phyloP scores from a whole-genome alignment of 2,329 filamentous ascomycete species.

The Colletotrichum nymphaeae region DNA sequence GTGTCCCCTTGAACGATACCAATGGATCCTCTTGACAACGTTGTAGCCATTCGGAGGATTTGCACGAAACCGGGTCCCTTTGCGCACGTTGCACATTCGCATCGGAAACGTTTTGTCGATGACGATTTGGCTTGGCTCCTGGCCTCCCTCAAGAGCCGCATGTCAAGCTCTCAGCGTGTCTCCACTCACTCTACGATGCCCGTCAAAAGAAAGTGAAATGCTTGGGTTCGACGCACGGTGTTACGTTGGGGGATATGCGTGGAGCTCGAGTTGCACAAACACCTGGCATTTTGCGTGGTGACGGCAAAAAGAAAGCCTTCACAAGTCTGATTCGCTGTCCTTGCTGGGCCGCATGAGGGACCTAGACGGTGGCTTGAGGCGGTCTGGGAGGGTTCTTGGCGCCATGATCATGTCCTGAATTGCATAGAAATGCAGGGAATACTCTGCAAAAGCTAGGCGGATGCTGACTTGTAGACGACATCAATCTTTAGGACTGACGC shows the following conservation, averaged over 20 bases:
- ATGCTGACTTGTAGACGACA: neutral
- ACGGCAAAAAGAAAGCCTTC: constrained; percentile 7
- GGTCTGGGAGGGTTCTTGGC: constrained; percentile 6
- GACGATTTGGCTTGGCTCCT: neutral
- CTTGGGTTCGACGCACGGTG: constrained; percentile 2
- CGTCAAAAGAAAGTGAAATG: neutral
- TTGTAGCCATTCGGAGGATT: neutral
- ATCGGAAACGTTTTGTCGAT: neutral
- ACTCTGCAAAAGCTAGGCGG: neutral
- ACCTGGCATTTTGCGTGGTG: constrained; percentile 1
- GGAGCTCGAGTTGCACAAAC: neutral
- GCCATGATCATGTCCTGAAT: neutral
- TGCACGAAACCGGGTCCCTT: neutral
- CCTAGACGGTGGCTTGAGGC: neutral
- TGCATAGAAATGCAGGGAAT: neutral
- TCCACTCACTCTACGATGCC: neutral
- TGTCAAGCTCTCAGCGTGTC: neutral
- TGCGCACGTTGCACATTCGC: constrained; percentile 1
- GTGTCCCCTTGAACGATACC: neutral
- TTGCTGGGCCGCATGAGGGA: neutral
- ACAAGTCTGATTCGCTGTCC: neutral
- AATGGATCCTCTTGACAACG: neutral
- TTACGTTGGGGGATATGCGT: neutral
- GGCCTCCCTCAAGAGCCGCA: constrained; percentile 13
- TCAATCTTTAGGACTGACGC: neutral